Percentiles rank a stretch among this genome's conserved stretches.
phyloP scores from a whole-genome alignment of 495 filamentous ascomycete species.

The Penicillium coffeae region DNA sequence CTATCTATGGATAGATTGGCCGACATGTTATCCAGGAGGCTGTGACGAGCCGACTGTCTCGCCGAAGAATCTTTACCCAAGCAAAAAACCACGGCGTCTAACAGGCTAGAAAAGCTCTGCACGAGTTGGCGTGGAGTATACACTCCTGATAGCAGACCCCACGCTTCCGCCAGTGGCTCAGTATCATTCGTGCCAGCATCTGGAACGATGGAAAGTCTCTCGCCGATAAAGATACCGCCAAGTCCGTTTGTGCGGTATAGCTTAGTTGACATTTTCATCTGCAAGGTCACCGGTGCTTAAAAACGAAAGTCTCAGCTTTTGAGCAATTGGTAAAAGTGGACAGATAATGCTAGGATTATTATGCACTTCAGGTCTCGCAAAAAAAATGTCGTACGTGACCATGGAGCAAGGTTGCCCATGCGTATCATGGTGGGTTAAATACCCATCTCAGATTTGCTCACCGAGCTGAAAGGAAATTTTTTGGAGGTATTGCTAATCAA shows the following conservation, averaged over 20 bases:
- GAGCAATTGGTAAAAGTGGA: too few species aligned
- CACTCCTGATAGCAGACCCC: conserved; percentile 14
- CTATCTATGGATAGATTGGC: conserved; percentile 23
- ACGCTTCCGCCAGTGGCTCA: conserved; percentile 1
- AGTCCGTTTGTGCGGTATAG: background rate
- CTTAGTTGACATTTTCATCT: background rate
- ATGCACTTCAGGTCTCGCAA: too few species aligned
- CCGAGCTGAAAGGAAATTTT: too few species aligned
- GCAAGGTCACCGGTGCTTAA: too few species aligned
- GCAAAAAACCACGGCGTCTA: conserved; percentile 23
- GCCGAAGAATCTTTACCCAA: conserved; percentile 19
- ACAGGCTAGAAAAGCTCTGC: conserved; percentile 21
- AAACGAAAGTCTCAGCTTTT: too few species aligned
- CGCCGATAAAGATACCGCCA: background rate
- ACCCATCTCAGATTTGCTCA: too few species aligned
- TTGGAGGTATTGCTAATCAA: background rate
- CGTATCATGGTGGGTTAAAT: too few species aligned
- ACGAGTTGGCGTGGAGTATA: conserved; percentile 31
- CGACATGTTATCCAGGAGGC: conserved; percentile 26
- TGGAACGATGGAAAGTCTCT: background rate
- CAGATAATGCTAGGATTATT: too few species aligned
- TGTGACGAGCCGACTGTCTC: conserved; percentile 9
- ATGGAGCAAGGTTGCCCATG: too few species aligned
- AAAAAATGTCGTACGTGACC: too few species aligned
- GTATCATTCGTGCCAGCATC: conserved; percentile 2